A percentile compares a stretch with the other conserved stretches of the same genome.
Evolutionary conservation across 139 green algal species (phyloP).

Genomic region (Nannochloris sp.): DNA sequence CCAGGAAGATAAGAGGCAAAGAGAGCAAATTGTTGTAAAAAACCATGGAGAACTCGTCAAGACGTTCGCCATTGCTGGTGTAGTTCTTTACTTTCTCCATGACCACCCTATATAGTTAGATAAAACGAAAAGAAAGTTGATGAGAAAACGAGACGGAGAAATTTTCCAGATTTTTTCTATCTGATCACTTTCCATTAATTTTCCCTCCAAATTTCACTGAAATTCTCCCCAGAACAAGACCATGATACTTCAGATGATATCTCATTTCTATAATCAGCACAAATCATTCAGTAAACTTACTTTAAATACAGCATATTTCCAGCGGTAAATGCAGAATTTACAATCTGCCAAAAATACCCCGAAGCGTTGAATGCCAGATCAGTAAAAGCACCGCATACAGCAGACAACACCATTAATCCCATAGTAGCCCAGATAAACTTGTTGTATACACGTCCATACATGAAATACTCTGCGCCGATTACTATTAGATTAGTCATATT

Average conservation of each 20-base stretch:
- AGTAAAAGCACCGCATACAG: slow-evolving; percentile 61
- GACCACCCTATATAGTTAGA: slow-evolving; percentile 61
- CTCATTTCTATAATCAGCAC: not conserved
- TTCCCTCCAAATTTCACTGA: no score
- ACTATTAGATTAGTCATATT: slow-evolving; percentile 89
- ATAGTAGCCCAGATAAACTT: slow-evolving; percentile 63
- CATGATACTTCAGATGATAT: not conserved
- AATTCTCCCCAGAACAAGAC: not conserved
- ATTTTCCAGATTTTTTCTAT: no score
- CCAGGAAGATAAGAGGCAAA: slow-evolving; percentile 28
- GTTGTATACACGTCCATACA: slow-evolving; percentile 64
- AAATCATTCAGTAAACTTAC: not conserved
- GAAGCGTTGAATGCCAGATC: slow-evolving; percentile 72
- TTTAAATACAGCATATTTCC: slow-evolving; percentile 2
- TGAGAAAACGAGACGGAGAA: not conserved
- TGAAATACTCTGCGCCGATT: slow-evolving; percentile 67
- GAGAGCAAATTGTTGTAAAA: slow-evolving; percentile 93
- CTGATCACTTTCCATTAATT: no score
- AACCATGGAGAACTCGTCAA: slow-evolving; percentile 67
- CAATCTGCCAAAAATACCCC: slow-evolving; percentile 83
- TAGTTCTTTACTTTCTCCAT: slow-evolving; percentile 66
- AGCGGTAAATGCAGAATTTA: slow-evolving; percentile 79
- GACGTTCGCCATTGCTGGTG: slow-evolving; percentile 29
- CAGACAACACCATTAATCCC: slow-evolving; percentile 72
- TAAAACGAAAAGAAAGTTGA: not conserved